These are phyloP conservation scores for Ceratobasidium sp. DNA, from an alignment of 1,284 basidiomycete genomes.

Conservation along the genomic window DNA sequence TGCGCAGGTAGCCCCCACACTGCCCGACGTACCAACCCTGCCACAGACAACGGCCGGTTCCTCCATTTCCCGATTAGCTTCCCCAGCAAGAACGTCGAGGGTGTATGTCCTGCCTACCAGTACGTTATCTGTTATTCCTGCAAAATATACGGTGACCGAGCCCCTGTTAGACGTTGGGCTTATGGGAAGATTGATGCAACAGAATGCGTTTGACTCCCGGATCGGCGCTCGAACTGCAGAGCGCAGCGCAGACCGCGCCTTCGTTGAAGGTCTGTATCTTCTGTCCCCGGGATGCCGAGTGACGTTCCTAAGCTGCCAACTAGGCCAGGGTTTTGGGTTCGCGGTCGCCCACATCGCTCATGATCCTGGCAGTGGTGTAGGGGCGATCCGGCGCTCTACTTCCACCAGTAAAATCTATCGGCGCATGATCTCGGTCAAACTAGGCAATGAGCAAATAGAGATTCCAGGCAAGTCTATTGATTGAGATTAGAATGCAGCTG, in stretches of 20 bases:
- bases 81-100: background rate
- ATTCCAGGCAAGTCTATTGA: background rate
- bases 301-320: background rate
- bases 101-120: background rate
- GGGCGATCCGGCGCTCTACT: too few relatives aligned
- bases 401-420: background rate
- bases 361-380: background rate
- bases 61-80: background rate
- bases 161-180: background rate
- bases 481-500: too few relatives aligned
- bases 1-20: background rate
- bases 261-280: background rate
- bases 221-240: background rate
- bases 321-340: background rate
- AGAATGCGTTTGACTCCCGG: background rate
- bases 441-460: background rate
- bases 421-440: conserved; percentile 2
- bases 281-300: background rate
- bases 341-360: background rate
- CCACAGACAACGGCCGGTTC: background rate
- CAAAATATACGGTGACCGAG: background rate
- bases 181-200: background rate
- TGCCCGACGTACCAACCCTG: background rate
- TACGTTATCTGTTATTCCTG: background rate
- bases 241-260: too few relatives aligned